Evolutionary conservation across 257 asterid species (phyloP).

Genomic region (Petunia secreta): DNA sequence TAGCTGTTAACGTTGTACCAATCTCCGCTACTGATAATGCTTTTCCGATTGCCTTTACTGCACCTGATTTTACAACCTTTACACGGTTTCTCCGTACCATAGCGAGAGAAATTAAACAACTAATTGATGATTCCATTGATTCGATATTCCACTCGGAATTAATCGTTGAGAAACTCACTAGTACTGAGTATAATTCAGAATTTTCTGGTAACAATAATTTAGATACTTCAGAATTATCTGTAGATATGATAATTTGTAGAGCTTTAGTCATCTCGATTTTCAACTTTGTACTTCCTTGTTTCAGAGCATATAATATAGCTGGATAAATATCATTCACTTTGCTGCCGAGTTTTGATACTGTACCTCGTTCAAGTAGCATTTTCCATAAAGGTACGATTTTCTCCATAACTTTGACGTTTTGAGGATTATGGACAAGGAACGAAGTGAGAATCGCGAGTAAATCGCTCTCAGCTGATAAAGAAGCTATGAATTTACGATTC

Average conservation of each 20-base stretch:
- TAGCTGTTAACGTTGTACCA: constrained; percentile 45
- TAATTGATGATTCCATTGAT: constrained; percentile 47
- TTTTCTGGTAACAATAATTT: constrained; percentile 42
- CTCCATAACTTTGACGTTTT: constrained; percentile 40
- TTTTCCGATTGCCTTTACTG: constrained; percentile 48
- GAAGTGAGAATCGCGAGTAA: constrained; percentile 36
- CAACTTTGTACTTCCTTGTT: constrained; percentile 45
- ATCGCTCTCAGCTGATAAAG: constrained; percentile 33
- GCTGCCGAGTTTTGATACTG: constrained; percentile 23
- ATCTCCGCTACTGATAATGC: constrained; percentile 54
- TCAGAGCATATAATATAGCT: constrained; percentile 34
- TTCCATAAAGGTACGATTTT: constrained; percentile 41
- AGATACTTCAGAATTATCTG: constrained; percentile 24
- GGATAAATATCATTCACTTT: constrained; percentile 30
- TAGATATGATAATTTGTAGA: constrained; percentile 39
- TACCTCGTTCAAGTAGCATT: constrained; percentile 21
- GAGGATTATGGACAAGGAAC: constrained; percentile 6
- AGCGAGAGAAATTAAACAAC: constrained; percentile 47
- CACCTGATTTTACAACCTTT: constrained; percentile 55
- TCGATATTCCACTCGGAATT: constrained; percentile 38
- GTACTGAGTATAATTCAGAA: constrained; percentile 45
- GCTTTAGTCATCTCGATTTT: constrained; percentile 43
- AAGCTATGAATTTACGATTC: constrained; percentile 35
- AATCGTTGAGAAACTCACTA: constrained; percentile 42
- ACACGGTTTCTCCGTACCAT: constrained; percentile 41